These are phyloP conservation scores for Starmerella cellae DNA, from an alignment of 805 yeast species.

Conservation along the genomic window DNA sequence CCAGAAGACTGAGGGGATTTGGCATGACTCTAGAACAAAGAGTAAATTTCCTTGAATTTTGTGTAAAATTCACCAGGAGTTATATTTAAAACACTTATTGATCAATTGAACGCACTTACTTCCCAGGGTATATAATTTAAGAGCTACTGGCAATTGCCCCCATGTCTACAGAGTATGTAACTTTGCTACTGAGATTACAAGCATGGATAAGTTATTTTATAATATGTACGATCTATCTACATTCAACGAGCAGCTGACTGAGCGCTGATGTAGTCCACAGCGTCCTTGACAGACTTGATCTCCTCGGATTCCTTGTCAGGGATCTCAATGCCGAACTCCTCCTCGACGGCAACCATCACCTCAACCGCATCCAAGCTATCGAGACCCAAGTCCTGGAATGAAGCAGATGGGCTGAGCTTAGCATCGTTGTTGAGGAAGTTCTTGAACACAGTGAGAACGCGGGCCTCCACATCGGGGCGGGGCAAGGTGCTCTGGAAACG, in stretches of 20 bases:
- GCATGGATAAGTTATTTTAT: no score
- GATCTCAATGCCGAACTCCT: conserved; percentile 48
- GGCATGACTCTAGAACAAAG: no score
- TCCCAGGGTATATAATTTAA: no score
- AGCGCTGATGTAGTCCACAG: conserved; percentile 69
- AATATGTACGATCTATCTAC: neutral
- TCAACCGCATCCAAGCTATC: conserved; percentile 93
- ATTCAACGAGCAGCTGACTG: conserved; percentile 32
- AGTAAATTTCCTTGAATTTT: no score
- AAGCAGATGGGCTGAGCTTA: conserved; percentile 30
- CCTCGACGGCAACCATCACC: conserved; percentile 91
- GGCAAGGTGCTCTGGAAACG: conserved; percentile 33
- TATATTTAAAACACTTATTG: no score
- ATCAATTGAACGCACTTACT: no score
- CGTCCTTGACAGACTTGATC: conserved; percentile 86
- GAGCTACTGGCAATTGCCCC: no score
- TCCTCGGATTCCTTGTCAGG: conserved; percentile 70
- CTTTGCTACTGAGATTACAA: no score
- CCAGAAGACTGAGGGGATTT: no score
- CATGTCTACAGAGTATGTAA: no score
- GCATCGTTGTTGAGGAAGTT: conserved; percentile 21
- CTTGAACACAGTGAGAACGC: conserved; percentile 68
- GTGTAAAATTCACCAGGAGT: no score
- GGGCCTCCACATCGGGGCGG: conserved; percentile 64
- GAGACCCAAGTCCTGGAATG: conserved; percentile 55